Evolutionary conservation across 2,329 filamentous ascomycete species (phyloP), one percentile per base, ranked within the genome.

Genomic region (Verruconis gallopava): DNA sequence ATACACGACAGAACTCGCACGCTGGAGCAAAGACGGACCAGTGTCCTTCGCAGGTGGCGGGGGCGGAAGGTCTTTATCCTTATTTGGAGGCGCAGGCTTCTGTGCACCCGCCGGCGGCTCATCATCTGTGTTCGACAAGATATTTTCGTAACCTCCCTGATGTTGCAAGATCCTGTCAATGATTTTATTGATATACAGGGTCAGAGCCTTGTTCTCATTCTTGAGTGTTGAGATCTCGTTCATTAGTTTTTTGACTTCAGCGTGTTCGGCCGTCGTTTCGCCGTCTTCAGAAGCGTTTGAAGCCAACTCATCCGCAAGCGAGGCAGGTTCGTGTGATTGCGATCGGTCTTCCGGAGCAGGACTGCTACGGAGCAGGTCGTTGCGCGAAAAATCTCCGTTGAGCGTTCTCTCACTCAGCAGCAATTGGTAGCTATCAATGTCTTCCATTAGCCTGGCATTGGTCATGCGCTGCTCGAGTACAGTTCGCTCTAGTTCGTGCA

Each of bases 161-260:
- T 95, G 84, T 57, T 93, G 83, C 47, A 98, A 73, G 35, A 98
- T 75, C 44, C 91, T 82, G 60, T 91, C 91, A 58, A 98, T 94
- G 60, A 98, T 96, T 66, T 91, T 93, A 73, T 96, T 94, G 68
- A 98, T 95, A 67, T 98, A 98, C 49, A 96, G 70, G 18, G 86
- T 93, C 52, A 98, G 70, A 21, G 91, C 91, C 68, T 96, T 96
- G 69, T 98, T 96, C 67, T 94, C 81, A 58, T 94, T 89, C 64
- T 84, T 89, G 52, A 85, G 68, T 5, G 75, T 71, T 61, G 82
- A 85, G 50, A 91, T 62, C 53, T 96, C 89, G 9, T 70, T 63
- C 57, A 95, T 88, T 11, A 91, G 68, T 40, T 76, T 77, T 52
- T 79, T 79, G 49, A 6, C 18, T 12, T 19, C 36, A 40, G 41